Conservation (phyloP, 2,329 filamentous ascomycete genomes). For the Aspergillus ochraceus region DNA sequence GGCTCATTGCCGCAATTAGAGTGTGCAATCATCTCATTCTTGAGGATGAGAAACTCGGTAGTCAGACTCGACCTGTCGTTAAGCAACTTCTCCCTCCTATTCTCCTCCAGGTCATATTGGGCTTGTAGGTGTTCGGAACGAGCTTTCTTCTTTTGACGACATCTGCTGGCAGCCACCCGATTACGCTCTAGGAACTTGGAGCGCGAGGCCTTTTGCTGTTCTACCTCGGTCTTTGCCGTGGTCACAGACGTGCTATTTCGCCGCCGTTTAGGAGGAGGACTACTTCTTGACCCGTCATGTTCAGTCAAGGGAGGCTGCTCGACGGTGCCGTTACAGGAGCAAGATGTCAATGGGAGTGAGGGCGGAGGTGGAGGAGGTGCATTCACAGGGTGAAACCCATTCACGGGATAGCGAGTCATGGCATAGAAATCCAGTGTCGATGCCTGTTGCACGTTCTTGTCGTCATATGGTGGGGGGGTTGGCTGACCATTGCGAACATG, state of each 20-base stretch:
- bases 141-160: constrained; percentile 63
- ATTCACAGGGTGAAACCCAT: neutral
- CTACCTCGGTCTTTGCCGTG: neutral
- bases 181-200: constrained; percentile 60
- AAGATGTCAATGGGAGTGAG: no score
- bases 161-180: constrained; percentile 60
- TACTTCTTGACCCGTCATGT: neutral
- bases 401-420: neutral
- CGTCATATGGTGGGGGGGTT: constrained; percentile 37
- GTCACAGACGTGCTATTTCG: neutral
- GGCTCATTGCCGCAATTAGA: neutral
- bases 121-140: constrained; percentile 54
- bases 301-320: neutral
- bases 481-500: constrained; percentile 42
- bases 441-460: constrained; percentile 13
- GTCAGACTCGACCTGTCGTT: neutral
- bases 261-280: neutral
- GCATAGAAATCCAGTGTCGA: neutral
- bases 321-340: neutral
- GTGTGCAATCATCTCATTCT: neutral
- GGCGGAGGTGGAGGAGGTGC: neutral
- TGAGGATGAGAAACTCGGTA: neutral
- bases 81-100: constrained; percentile 31
- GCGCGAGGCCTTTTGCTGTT: constrained; percentile 41
- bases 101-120: constrained; percentile 35